phyloP scores from a whole-genome alignment of 805 yeast species.

The Zygoascus flipseniorum region DNA sequence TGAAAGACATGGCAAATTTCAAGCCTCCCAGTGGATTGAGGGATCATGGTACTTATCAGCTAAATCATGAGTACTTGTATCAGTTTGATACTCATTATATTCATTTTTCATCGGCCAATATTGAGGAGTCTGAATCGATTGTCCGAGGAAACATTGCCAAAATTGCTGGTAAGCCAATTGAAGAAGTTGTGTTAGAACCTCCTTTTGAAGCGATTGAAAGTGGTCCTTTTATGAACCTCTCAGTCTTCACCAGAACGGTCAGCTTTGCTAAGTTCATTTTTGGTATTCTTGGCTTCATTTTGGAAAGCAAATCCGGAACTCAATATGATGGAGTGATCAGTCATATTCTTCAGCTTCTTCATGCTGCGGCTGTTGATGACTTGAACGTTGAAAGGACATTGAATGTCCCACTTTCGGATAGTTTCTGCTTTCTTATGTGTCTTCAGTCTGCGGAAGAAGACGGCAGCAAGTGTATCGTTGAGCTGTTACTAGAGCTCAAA shows the following conservation, averaged over 20 bases:
- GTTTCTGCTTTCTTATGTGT: slow-evolving; percentile 2
- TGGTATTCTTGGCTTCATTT: slow-evolving; percentile 8
- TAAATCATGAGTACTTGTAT: slow-evolving; percentile 47
- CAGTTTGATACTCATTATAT: slow-evolving; percentile 75
- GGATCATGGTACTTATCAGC: slow-evolving; percentile 56
- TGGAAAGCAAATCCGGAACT: slow-evolving; percentile 19
- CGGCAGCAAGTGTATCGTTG: slow-evolving; percentile 30
- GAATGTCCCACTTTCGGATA: slow-evolving; percentile 1
- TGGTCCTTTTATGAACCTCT: slow-evolving; percentile 27
- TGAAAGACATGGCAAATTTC: slow-evolving; percentile 50
- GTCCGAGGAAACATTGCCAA: slow-evolving; percentile 42
- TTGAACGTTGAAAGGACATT: slow-evolving; percentile 36
- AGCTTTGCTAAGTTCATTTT: slow-evolving; percentile 21
- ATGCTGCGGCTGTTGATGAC: slow-evolving; percentile 45
- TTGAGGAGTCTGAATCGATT: slow-evolving; percentile 72
- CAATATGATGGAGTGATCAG: slow-evolving; percentile 53
- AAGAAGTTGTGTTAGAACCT: slow-evolving; percentile 54
- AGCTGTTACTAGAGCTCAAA: not conserved
- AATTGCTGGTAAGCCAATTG: slow-evolving; percentile 30
- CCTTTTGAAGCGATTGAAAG: slow-evolving; percentile 24
- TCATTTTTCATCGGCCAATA: slow-evolving; percentile 65
- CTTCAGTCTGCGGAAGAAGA: not conserved
- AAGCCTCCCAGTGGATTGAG: slow-evolving; percentile 50
- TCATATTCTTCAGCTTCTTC: slow-evolving; percentile 57
- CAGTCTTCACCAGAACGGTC: slow-evolving; percentile 20